Base-by-base conservation (phyloP, 495 filamentous ascomycete genomes). In the Recurvomyces mirabilis region DNA sequence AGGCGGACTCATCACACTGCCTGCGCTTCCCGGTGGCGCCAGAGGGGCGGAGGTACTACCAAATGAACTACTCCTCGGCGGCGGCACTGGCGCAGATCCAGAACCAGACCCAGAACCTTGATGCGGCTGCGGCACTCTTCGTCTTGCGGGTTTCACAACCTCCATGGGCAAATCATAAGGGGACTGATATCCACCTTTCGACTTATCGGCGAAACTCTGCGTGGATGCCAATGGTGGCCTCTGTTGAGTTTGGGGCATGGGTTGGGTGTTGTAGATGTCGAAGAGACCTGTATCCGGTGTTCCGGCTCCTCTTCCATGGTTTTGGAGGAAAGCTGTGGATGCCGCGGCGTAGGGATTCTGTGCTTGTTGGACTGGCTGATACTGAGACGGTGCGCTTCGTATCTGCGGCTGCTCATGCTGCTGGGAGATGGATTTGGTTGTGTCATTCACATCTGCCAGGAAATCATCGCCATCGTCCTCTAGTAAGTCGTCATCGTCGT, bases 111-210 rank as follows among this genome's bases (percentile, higher is more conserved):
- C n/a, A n/a, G n/a, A n/a, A 14, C 15, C 7, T 33, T 47, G 49
- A 18, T 47, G 43, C 17, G 21, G 14, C 22, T 43, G 44, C 22
- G 55, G 49, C 31, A 66, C 66, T 36, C 61, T 59, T 43, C 73
- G 63, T 65, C 75, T 77, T 63, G 74, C 72, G 22, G 81, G 80
- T 41, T 75, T 75, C 14, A 79, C 71, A 13, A 95, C 71, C 36
- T 94, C 89, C 64, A 93, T 85, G 2, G 91, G 91, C 3, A 98
- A 72, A 61, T 98, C 91, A 53, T 94, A 98, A 3, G 91, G 91
- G 19, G 87, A 94, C 23, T 77, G 72, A 58, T 96, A 98, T 9
- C 89, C 88, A 31, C 87, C 79, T 60, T 93, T 96, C 6, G 83
- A 66, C 51, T 87, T 89, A 56, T 87, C 81, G 4, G 75, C 83